Base-by-base conservation (phyloP, 176 grass and related monocot species). In the Neostapfia colusana region DNA sequence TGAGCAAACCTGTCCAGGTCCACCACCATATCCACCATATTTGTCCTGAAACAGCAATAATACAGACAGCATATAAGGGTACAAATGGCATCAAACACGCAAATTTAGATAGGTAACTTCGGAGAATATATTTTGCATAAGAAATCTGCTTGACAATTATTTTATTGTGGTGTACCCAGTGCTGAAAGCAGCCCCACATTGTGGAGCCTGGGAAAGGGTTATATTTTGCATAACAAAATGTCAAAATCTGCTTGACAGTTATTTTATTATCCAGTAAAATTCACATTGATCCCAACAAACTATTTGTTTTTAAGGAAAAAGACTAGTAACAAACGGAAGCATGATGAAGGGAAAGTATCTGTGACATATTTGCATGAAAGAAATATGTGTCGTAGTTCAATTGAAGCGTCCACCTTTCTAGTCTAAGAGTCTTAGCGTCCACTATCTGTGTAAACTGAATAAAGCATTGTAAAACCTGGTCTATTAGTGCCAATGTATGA, bases 1-100 rank as follows among this genome's bases (percentile, higher is more conserved):
- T 82, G 69, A 85, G 49, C 54, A 48, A 91, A 98, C 91, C 95
- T 98, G 95, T 23, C 95, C 95, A 76, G 95, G 95, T 34, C 95
- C 95, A 58, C 95, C 95, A 63, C 75, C 69, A 84, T 98, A 94
- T 80, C 95, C 91, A 84, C 95, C 91, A 75, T 98, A 79, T 86
- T 88, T 90, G 76, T 98, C 91, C 87, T 96, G 82, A 57, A 85
- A 68, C 41, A 80, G 76, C 65, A 79, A 79, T 74, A 62, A 82
- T 23, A 60, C 56, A 63, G 51, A 50, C n/a, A 80, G 10, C 57
- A 76, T 78, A 65, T 70, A 17, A 75, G 74, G 42, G 69, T 31
- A 12, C 18, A 75, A 78, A 63, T 55, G 17, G 18, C 18, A 55
- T 46, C 37, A 48, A 17, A 24, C 10, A 78, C 26, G 4, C 3